Evolutionary conservation across 352 stramenopile species (phyloP), one percentile per base, ranked within the genome.

Genomic region (Thalassiosira pacifica): DNA sequence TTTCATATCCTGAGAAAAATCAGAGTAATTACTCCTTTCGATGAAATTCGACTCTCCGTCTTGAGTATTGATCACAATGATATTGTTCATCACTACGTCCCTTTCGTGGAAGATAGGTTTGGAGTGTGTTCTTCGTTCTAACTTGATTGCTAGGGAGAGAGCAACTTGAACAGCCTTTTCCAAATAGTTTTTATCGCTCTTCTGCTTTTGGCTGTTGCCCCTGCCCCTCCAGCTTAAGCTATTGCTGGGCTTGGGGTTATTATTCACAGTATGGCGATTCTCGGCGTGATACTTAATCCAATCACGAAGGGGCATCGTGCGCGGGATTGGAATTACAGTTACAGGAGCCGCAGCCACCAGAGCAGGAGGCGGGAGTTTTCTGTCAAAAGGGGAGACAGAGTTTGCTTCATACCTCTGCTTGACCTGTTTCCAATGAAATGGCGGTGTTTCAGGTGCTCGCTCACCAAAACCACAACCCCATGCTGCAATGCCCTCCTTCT

Each of bases 101-200:
- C 11, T 11, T 52, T 45, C 48, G 55, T 27, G 32, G 3, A 77
- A 52, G 5, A 65, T 26, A 31, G 27, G 10, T 5, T 32, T 13
- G n/a, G 9, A 48, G 19, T 67, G 29, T 11, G 29, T 34, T n/a
- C n/a, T n/a, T n/a, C n/a, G n/a, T 19, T 16, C 13, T 52, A 68
- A 29, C 32, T 53, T 70, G 45, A 6, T 29, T 11, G 71, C 71
- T 27, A 79, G 27, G 19, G 71, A 79, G 2, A 79, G 37, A 11
- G 71, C 71, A 2, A 79, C 24, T 34, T 57, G 32, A 5, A 57
- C 29, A 6, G 71, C 71, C 53, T 68, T 57, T 59, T 79, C 55
- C 22, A 79, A 31, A 59, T 79, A 79, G n/a, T 68, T 3, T 40
- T 60, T 63, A 37, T 57, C 10, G 32, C 31, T 57, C 22, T 69